These are phyloP conservation scores for Didymella pomorum DNA, from an alignment of 2,329 filamentous ascomycete genomes.

Conservation along the genomic window DNA sequence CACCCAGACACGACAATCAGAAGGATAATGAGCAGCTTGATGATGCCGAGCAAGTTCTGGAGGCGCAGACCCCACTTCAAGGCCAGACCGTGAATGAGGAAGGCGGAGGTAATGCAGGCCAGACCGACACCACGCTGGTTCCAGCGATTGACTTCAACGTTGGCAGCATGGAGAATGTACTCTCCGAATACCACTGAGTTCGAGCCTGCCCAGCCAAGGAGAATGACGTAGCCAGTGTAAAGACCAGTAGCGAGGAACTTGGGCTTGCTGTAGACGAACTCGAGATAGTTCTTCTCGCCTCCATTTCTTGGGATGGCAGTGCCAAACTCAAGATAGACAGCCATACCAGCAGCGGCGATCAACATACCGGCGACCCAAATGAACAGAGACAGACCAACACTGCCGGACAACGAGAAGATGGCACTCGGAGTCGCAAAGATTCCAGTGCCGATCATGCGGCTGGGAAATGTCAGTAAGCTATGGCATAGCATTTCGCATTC, in stretches of 20 bases:
- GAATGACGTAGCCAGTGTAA: constrained; percentile 67
- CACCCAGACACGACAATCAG: constrained; percentile 71
- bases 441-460: constrained; percentile 70
- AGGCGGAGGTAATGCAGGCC: constrained; percentile 71
- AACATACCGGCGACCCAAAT: constrained; percentile 70
- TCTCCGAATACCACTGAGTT: constrained; percentile 76
- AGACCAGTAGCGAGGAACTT: constrained; percentile 68
- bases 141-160: constrained; percentile 69
- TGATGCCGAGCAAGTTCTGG: constrained; percentile 70
- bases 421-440: constrained; percentile 70
- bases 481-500: neutral
- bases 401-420: constrained; percentile 66
- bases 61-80: constrained; percentile 72
- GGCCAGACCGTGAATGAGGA: constrained; percentile 69
- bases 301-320: constrained; percentile 71
- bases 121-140: constrained; percentile 72
- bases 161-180: constrained; percentile 72
- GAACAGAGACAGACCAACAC: constrained; percentile 68
- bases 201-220: constrained; percentile 69
- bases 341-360: constrained; percentile 68
- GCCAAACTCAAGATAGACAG: constrained; percentile 72
- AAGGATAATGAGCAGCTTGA: constrained; percentile 72
- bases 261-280: constrained; percentile 68
- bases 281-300: constrained; percentile 72
- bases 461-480: neutral